These are phyloP conservation scores for Thalassiosira delicatula DNA, from an alignment of 352 stramenopile genomes.

Conservation along the genomic window DNA sequence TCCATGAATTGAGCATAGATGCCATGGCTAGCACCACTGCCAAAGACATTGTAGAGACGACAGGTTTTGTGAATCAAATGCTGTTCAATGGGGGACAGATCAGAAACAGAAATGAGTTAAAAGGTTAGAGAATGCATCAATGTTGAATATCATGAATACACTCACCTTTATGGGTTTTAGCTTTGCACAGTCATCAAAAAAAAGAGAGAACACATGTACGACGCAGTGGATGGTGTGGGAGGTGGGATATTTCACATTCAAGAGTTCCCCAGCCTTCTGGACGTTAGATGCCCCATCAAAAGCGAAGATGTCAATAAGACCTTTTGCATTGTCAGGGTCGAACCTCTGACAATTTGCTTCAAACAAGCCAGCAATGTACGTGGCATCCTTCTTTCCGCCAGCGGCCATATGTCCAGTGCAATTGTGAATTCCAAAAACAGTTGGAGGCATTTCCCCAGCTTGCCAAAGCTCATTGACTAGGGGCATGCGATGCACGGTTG, in stretches of 20 bases:
- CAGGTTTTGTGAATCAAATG: slow-evolving; percentile 38
- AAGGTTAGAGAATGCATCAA: no score
- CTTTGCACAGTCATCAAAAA: slow-evolving; percentile 48
- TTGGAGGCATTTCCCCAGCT: slow-evolving; percentile 8
- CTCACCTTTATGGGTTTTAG: slow-evolving; percentile 35
- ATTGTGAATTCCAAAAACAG: slow-evolving; percentile 37
- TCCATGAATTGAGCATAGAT: slow-evolving; percentile 55
- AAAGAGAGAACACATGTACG: slow-evolving; percentile 52
- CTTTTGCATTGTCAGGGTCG: slow-evolving; percentile 24
- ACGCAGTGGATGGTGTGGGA: slow-evolving; percentile 30
- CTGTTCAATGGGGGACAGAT: no score
- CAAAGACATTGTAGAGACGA: slow-evolving; percentile 57
- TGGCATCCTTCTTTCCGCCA: slow-evolving; percentile 49
- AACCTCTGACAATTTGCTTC: neutral
- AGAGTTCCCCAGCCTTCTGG: slow-evolving; percentile 32
- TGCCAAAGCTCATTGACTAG: slow-evolving; percentile 39
- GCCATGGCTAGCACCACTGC: slow-evolving; percentile 38
- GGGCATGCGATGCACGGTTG: slow-evolving; percentile 54
- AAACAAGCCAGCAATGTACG: slow-evolving; percentile 38
- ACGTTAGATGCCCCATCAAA: slow-evolving; percentile 57
- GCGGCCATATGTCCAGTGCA: slow-evolving; percentile 41
- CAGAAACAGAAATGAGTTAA: no score
- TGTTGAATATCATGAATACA: no score
- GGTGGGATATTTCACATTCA: slow-evolving; percentile 32
- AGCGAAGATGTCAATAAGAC: slow-evolving; percentile 40